phyloP scores from a whole-genome alignment of 345 rosid genomes.

The Angophora floribunda region DNA sequence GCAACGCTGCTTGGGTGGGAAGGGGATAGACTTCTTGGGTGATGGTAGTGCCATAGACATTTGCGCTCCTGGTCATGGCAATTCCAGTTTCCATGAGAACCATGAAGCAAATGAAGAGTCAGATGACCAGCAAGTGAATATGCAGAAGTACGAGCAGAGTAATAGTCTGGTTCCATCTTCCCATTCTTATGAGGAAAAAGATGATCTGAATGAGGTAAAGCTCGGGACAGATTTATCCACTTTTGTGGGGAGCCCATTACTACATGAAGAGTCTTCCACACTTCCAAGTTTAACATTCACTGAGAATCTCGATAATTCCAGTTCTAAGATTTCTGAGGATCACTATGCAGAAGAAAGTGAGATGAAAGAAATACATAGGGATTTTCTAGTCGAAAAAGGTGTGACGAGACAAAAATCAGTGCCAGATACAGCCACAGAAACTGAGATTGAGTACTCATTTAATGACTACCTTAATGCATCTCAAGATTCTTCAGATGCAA shows the following conservation, averaged over 20 bases:
- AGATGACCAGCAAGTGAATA: not conserved
- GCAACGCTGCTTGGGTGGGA: slow-evolving; percentile 4
- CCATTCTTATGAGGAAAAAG: slow-evolving; percentile 48
- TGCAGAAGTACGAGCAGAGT: slow-evolving; percentile 24
- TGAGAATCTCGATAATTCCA: slow-evolving; percentile 38
- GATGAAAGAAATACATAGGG: slow-evolving; percentile 10
- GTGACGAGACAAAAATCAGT: slow-evolving; percentile 48
- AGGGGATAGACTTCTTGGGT: not conserved
- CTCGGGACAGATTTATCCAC: not conserved
- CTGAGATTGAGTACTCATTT: slow-evolving; percentile 66
- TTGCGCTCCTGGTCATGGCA: not conserved
- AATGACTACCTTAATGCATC: slow-evolving; percentile 57
- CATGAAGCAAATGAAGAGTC: not conserved
- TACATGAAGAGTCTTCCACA: slow-evolving; percentile 20
- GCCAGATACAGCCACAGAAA: slow-evolving; percentile 49
- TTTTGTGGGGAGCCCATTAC: slow-evolving; percentile 18
- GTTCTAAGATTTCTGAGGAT: slow-evolving; percentile 28
- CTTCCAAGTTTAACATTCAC: slow-evolving; percentile 37
- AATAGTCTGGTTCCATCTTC: slow-evolving; percentile 40
- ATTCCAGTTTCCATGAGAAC: not conserved
- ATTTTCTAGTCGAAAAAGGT: not conserved
- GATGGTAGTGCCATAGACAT: not conserved
- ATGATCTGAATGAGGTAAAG: slow-evolving; percentile 37
- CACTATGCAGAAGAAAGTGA: slow-evolving; percentile 47
- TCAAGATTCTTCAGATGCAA: slow-evolving; percentile 55